Evolutionary conservation across 202 grass and related monocot species (phyloP).

Genomic region (Digitaria exilis): DNA sequence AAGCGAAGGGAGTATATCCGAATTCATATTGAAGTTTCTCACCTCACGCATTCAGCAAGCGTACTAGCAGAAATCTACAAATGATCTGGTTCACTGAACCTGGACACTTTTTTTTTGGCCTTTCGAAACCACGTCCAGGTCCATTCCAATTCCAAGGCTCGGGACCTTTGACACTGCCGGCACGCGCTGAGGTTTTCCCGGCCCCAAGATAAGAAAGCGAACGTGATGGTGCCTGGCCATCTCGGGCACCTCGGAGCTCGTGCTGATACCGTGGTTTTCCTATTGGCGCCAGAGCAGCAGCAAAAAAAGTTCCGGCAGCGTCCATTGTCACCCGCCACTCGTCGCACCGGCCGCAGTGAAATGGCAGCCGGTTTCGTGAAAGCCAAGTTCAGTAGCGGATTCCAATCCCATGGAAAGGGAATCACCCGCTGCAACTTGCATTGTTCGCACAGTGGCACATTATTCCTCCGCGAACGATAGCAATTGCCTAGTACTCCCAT

Average conservation of each 20-base stretch:
- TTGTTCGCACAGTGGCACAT: not conserved
- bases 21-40: not conserved
- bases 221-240: not conserved
- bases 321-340: not conserved
- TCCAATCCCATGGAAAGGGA: not conserved
- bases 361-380: not conserved
- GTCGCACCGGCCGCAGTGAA: too few species aligned
- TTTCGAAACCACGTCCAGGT: constrained; percentile 32
- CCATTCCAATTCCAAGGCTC: not conserved
- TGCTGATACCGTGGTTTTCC: constrained; percentile 1
- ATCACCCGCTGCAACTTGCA: not conserved
- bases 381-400: not conserved
- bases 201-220: constrained; percentile 10
- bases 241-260: constrained; percentile 1
- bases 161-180: constrained; percentile 6
- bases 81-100: not conserved
- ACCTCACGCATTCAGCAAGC: not conserved
- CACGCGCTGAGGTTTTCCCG: not conserved
- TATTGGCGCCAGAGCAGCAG: not conserved
- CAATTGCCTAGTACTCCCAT: not conserved
- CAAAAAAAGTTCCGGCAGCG: not conserved
- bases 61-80: not conserved
- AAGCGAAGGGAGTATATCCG: constrained; percentile 25
- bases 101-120: not conserved
- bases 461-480: too few species aligned